Conservation (phyloP, 371 early-diverging fungal genomes). For the Rhizopus delemar region DNA sequence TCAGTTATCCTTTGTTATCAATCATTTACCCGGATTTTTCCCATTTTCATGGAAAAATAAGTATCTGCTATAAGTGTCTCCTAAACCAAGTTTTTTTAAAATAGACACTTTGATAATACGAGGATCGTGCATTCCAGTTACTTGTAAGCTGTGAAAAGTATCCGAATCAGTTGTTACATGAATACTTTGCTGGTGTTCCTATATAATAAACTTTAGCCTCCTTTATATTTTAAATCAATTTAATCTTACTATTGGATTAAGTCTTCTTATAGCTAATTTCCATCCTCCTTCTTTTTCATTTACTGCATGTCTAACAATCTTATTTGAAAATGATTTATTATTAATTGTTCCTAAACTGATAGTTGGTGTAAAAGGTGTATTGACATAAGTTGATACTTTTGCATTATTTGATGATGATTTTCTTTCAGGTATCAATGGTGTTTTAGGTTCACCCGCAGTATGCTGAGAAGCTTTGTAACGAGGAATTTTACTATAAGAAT, state of each 20-base stretch:
- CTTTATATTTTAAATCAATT: neutral
- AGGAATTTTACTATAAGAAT: neutral
- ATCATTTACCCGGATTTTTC: constrained; percentile 34
- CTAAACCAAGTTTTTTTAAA: constrained; percentile 39
- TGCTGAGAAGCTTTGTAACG: constrained; percentile 9
- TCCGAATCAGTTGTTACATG: constrained; percentile 42
- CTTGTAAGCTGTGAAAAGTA: constrained; percentile 44
- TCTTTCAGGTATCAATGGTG: constrained; percentile 31
- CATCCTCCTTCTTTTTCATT: constrained; percentile 18
- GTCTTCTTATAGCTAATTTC: constrained; percentile 25
- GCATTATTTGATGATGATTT: constrained; percentile 33
- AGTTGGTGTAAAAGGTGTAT: constrained; percentile 23
- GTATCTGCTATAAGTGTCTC: constrained; percentile 32
- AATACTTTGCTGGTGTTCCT: constrained; percentile 5
- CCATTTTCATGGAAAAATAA: constrained; percentile 51
- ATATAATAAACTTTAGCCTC: neutral
- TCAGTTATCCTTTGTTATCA: neutral
- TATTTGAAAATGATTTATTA: neutral
- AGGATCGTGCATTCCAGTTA: constrained; percentile 45
- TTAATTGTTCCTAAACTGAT: neutral
- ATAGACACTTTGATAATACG: constrained; percentile 39
- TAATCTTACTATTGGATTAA: neutral
- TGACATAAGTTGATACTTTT: constrained; percentile 27
- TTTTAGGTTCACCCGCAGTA: constrained; percentile 4
- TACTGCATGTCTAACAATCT: constrained; percentile 4